These are phyloP conservation scores for Atalantia buxifolia DNA, from an alignment of 345 rosid genomes.

Conservation along the genomic window DNA sequence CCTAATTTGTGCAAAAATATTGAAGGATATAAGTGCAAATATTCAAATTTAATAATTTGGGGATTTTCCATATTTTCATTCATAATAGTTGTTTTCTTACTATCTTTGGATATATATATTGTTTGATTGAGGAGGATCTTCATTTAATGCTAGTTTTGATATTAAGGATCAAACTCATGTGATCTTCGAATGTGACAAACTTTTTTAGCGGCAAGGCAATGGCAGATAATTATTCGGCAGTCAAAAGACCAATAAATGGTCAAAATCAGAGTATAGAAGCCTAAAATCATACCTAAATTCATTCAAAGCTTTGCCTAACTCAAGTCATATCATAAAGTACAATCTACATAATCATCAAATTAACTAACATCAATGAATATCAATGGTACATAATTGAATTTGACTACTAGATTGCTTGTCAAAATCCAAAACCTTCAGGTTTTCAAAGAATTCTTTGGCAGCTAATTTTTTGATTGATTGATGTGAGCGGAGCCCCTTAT, in stretches of 20 bases:
- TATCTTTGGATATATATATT: too few relatives aligned
- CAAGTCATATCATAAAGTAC: neutral
- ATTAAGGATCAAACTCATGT: too few relatives aligned
- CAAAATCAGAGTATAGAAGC: neutral
- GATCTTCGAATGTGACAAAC: neutral
- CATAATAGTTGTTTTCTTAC: too few relatives aligned
- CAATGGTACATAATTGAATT: neutral
- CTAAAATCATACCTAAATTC: conserved; percentile 4
- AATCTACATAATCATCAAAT: neutral
- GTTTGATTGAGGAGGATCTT: too few relatives aligned
- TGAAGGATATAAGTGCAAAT: too few relatives aligned
- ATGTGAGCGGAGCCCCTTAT: neutral
- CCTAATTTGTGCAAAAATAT: too few relatives aligned
- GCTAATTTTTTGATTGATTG: neutral
- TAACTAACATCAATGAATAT: neutral
- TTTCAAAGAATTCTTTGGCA: neutral
- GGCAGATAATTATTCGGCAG: neutral
- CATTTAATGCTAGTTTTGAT: too few relatives aligned
- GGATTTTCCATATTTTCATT: too few relatives aligned
- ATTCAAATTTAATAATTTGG: too few relatives aligned
- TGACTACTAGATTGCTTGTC: neutral
- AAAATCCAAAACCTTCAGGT: neutral
- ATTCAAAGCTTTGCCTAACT: neutral
- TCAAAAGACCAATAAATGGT: neutral
- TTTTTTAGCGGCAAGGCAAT: neutral